Percentiles rank a stretch among this genome's conserved stretches.
These are phyloP conservation scores for Penicillium crystallinum DNA, from an alignment of 495 filamentous ascomycete species.

Conservation along the genomic window DNA sequence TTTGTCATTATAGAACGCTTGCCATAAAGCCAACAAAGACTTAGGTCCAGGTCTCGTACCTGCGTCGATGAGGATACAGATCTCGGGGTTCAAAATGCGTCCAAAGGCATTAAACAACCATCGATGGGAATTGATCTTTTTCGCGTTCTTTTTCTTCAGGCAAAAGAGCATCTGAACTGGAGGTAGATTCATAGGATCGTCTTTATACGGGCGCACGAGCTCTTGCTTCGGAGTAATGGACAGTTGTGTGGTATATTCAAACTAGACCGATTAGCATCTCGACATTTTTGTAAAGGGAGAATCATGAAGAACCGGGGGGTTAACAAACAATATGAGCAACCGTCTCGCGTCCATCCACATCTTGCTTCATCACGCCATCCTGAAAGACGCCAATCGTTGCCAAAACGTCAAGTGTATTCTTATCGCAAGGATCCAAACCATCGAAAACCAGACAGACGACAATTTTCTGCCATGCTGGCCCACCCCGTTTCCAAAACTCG, in stretches of 20 bases:
- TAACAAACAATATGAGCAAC: slow-evolving; percentile 75
- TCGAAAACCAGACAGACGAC: slow-evolving; percentile 95
- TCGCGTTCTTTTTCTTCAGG: slow-evolving; percentile 93
- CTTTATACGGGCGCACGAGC: slow-evolving; percentile 82
- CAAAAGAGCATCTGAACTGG: slow-evolving; percentile 98
- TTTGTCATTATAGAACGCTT: slow-evolving; percentile 98
- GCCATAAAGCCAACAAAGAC: slow-evolving; percentile 88
- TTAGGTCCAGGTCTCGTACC: slow-evolving; percentile 89
- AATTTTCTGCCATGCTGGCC: slow-evolving; percentile 98
- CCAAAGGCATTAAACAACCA: slow-evolving; percentile 98
- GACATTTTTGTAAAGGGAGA: too few species aligned
- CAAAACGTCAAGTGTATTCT: slow-evolving; percentile 86
- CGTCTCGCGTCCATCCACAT: slow-evolving; percentile 93
- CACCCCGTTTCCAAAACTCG: slow-evolving; percentile 98
- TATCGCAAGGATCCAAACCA: slow-evolving; percentile 95
- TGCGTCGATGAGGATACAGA: slow-evolving; percentile 92
- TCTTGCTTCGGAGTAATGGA: slow-evolving; percentile 93
- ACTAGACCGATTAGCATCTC: slow-evolving; percentile 36
- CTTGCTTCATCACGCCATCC: slow-evolving; percentile 96
- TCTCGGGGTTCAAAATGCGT: slow-evolving; percentile 89
- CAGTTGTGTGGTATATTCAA: slow-evolving; percentile 95
- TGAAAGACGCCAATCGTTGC: slow-evolving; percentile 95
- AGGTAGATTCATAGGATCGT: slow-evolving; percentile 71
- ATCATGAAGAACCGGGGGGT: background rate
- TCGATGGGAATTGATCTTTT: slow-evolving; percentile 99